These are phyloP conservation scores for Mycena rosella DNA, from an alignment of 768 basidiomycete species.

Conservation along the genomic window DNA sequence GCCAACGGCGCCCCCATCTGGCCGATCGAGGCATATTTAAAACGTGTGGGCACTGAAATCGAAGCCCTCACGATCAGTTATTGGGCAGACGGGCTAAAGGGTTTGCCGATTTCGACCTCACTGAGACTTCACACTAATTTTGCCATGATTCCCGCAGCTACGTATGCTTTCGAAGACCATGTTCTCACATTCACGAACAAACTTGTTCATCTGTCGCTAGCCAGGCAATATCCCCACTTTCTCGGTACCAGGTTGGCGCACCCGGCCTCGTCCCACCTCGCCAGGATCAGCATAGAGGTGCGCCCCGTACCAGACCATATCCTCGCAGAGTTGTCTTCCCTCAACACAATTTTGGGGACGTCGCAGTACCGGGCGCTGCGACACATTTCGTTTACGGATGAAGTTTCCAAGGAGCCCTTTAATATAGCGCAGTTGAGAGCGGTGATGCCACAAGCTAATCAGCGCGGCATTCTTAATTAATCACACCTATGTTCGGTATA, in stretches of 20 bases:
- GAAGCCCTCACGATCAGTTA: neutral
- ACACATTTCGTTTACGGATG: neutral
- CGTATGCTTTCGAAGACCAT: neutral
- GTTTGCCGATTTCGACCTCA: neutral
- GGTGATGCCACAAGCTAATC: constrained; percentile 5
- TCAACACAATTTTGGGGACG: neutral
- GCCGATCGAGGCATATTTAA: neutral
- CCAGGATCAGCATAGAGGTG: neutral
- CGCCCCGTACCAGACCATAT: neutral
- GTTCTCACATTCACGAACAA: neutral
- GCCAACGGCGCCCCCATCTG: neutral
- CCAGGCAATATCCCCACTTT: neutral
- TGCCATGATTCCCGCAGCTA: neutral
- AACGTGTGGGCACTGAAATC: constrained; percentile 3
- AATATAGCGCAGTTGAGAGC: neutral
- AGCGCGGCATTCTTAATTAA: neutral
- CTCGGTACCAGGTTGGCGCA: neutral
- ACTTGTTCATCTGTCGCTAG: neutral
- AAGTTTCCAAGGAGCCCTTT: neutral
- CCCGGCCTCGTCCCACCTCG: neutral
- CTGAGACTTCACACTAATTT: neutral
- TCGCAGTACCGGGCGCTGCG: neutral
- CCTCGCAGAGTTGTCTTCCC: neutral
- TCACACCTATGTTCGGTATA: neutral
- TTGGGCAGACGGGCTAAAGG: neutral